Evolutionary conservation across 2,329 filamentous ascomycete genomes (phyloP), one percentile per base, ranked within the genome.

Genomic region (Calonectria pseudoreteaudii): DNA sequence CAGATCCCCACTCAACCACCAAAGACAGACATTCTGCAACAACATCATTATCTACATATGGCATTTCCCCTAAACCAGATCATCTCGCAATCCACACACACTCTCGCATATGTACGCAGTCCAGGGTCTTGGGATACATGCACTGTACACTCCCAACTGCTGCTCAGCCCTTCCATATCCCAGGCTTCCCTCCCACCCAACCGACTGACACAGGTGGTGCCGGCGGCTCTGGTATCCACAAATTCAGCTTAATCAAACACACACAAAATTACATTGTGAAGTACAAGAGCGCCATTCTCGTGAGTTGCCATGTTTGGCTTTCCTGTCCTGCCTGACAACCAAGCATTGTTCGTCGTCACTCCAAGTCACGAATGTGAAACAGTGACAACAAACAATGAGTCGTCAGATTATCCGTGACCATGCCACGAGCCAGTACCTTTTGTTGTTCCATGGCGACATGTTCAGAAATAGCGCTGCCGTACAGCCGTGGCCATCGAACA

Each of bases 101-200:
- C n/a, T n/a, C 31, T 69, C 36, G 38, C 58, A 62, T 49, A 53
- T 74, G 67, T n/a, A 16, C 38, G 38, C 13, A 23, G 36, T 58
- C 36, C 31, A 62, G 16, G 20, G 10, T 36, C n/a, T 11, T 23
- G 14, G 14, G 23, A 18, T 26, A 31, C 41, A 38, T 67, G 28
- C 23, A 64, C 7, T 41, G 14, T 53, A 56, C 47, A 49, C 26
- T 34, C 31, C 28, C 58, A 41, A n/a, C 53, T 56, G n/a, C 49
- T 31, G 11, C 36, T 65, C 53, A 38, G 47, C 26, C 23, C 18
- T 9, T 53, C 52, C 20, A 23, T 7, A 34, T 62, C 23, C 23
- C 13, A 38, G n/a, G 9, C 20, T 7, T 47, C 3, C 49, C 18
- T 47, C 3, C 49, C 28, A n/a, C 26, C 36, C 47, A 58, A 50